Percentiles rank a stretch among this genome's conserved stretches.
Conservation (phyloP, 2,329 filamentous ascomycete species). For the Grosmannia serpens region DNA sequence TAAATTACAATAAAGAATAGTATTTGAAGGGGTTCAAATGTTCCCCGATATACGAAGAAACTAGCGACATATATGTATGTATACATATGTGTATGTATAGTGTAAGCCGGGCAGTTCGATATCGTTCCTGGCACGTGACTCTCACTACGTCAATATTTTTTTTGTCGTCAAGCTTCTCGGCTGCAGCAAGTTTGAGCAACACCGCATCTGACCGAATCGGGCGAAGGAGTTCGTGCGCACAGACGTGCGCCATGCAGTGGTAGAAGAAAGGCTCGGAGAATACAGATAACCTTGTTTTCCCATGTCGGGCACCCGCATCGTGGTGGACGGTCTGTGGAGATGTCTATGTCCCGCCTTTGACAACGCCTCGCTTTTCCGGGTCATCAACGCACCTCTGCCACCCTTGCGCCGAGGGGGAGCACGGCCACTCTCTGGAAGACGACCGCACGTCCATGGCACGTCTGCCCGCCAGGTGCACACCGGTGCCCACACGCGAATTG, state of each 20-base stretch:
- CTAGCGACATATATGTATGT: background rate
- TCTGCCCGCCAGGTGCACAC: background rate
- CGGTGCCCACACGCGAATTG: slow-evolving; percentile 3
- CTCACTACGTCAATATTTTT: background rate
- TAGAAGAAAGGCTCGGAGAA: background rate
- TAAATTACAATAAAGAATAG: too few species aligned
- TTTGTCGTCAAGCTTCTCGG: background rate
- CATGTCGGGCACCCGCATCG: slow-evolving; percentile 21
- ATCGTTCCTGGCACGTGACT: background rate
- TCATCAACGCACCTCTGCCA: slow-evolving; percentile 13
- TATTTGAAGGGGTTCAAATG: too few species aligned
- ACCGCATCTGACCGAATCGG: background rate
- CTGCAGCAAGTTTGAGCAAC: background rate
- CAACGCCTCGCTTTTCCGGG: slow-evolving; percentile 22
- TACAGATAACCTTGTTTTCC: background rate
- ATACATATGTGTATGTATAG: background rate
- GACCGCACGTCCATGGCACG: background rate
- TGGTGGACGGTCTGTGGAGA: slow-evolving; percentile 50
- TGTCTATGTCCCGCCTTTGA: slow-evolving; percentile 49
- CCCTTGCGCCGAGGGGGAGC: background rate
- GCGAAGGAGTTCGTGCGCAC: background rate
- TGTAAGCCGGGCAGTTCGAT: background rate
- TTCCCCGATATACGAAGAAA: too few species aligned
- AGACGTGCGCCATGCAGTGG: background rate
- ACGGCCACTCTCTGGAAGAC: background rate